Conservation (phyloP, 2,329 filamentous ascomycete species). For the Fusarium sp. region DNA sequence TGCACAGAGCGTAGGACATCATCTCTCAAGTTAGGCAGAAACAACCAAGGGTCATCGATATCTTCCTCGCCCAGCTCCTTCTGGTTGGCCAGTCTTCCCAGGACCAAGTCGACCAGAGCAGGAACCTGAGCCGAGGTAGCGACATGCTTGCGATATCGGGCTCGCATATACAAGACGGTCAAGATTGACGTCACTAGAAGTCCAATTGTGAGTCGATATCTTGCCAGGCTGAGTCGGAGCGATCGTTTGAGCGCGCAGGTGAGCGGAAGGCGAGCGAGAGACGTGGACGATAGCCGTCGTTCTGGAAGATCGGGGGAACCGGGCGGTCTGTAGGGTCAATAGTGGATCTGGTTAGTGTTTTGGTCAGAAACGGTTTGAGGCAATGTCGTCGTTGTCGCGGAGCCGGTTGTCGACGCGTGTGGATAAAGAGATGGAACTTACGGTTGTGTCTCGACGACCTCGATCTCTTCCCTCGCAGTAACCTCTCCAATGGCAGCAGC, state of each 20-base stretch:
- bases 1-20: conserved; percentile 87
- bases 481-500: conserved; percentile 76
- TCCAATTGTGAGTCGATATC: conserved; percentile 86
- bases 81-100: conserved; percentile 82
- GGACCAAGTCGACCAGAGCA: conserved; percentile 79
- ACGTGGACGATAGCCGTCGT: conserved; percentile 78
- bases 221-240: conserved; percentile 79
- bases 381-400: conserved; percentile 35
- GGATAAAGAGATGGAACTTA: conserved; percentile 56
- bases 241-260: conserved; percentile 79
- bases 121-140: conserved; percentile 78
- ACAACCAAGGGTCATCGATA: conserved; percentile 78
- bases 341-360: conserved; percentile 85
- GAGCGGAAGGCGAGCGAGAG: conserved; percentile 91
- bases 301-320: conserved; percentile 67
- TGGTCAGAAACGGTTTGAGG: conserved; percentile 59
- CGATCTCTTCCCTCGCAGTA: conserved; percentile 66
- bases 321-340: conserved; percentile 74
- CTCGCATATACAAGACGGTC: conserved; percentile 67
- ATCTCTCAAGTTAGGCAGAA: conserved; percentile 87
- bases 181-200: conserved; percentile 62
- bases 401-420: conserved; percentile 19
- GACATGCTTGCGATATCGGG: conserved; percentile 67
- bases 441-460: conserved; percentile 56
- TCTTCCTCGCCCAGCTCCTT: conserved; percentile 77